A percentile compares a stretch with the other conserved stretches of the same genome.
These are phyloP conservation scores for Blastomyces emzantsi DNA, from an alignment of 2,329 filamentous ascomycete species.

Conservation along the genomic window DNA sequence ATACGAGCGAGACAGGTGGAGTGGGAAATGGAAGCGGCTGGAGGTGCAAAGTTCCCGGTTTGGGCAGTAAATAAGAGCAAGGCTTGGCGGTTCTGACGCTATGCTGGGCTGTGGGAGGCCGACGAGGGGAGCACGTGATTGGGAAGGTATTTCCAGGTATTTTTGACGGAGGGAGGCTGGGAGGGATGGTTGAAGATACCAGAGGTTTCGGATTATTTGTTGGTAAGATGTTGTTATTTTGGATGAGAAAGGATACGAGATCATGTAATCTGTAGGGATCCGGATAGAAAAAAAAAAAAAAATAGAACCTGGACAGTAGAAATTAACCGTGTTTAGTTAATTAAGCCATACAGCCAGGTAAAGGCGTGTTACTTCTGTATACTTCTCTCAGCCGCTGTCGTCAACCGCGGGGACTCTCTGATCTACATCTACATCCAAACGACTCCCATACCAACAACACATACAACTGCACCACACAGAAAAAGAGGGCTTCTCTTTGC, in stretches of 20 bases:
- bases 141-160: background rate
- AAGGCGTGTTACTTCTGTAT: background rate
- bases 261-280: background rate
- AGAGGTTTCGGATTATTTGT: background rate
- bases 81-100: background rate
- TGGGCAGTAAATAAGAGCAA: background rate
- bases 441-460: background rate
- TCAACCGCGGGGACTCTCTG: background rate
- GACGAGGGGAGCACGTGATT: background rate
- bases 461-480: background rate
- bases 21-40: background rate
- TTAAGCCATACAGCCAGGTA: background rate
- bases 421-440: background rate
- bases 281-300: background rate
- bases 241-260: background rate
- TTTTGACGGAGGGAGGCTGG: background rate
- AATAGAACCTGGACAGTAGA: background rate
- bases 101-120: background rate
- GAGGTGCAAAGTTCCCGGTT: background rate
- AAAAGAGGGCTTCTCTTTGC: background rate
- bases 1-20: background rate
- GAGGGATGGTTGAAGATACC: background rate
- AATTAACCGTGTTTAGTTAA: background rate
- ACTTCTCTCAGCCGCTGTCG: background rate
- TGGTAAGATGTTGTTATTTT: background rate